These are phyloP conservation scores for Neopestalotiopsis clavispora DNA, from an alignment of 2,329 filamentous ascomycete genomes.

Conservation along the genomic window DNA sequence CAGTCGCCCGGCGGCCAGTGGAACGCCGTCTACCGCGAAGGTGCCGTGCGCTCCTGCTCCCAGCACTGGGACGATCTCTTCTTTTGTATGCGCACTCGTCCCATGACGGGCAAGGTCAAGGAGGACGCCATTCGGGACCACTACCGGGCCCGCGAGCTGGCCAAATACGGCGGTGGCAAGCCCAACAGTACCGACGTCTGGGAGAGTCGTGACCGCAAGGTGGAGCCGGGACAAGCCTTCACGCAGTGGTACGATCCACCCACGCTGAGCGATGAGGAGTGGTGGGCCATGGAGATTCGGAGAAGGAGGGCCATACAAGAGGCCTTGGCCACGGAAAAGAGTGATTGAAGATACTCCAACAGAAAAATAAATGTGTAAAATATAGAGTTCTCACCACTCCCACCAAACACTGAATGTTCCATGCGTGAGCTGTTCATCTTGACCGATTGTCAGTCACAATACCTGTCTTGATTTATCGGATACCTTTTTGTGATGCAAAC, in stretches of 20 bases:
- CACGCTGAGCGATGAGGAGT: conserved; percentile 48
- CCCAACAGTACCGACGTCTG: conserved; percentile 91
- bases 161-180: conserved; percentile 65
- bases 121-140: conserved; percentile 67
- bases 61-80: conserved; percentile 94
- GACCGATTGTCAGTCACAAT: too few species aligned
- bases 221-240: conserved; percentile 55
- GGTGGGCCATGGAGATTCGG: conserved; percentile 41
- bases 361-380: neutral
- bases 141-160: conserved; percentile 69
- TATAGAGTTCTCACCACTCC: neutral
- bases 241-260: conserved; percentile 43
- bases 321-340: conserved; percentile 22
- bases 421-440: too few species aligned
- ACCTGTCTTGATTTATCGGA: too few species aligned
- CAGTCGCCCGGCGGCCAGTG: conserved; percentile 90
- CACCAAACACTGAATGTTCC: neutral
- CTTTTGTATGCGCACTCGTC: conserved; percentile 91
- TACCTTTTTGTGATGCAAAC: too few species aligned
- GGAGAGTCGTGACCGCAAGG: conserved; percentile 70
- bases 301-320: conserved; percentile 27
- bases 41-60: conserved; percentile 74
- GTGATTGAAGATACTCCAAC: neutral
- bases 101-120: conserved; percentile 62
- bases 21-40: conserved; percentile 88